phyloP scores from a whole-genome alignment of 352 stramenopile species.

The Phytophthora macrochlamydospora region DNA sequence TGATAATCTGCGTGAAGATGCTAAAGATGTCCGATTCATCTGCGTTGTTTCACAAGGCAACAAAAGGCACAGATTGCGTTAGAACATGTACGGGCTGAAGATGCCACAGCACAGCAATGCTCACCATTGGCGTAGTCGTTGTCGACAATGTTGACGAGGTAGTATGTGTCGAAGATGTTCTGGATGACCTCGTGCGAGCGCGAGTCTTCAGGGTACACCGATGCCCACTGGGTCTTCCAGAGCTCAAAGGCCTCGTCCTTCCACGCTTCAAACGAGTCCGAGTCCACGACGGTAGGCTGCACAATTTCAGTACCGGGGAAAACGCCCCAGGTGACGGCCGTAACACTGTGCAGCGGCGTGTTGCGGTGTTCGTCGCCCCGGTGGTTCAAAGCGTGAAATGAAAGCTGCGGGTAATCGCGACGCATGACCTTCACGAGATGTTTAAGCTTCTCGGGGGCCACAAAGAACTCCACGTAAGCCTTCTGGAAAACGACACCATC shows the following conservation, averaged over 20 bases:
- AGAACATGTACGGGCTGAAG: slow-evolving; percentile 5
- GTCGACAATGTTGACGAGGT: slow-evolving; percentile 98
- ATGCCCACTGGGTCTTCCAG: slow-evolving; percentile 97
- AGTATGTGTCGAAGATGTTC: slow-evolving; percentile 96
- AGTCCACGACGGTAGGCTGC: slow-evolving; percentile 97
- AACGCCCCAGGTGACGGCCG: slow-evolving; percentile 97
- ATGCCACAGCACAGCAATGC: slow-evolving; percentile 2
- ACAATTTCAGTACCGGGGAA: slow-evolving; percentile 95
- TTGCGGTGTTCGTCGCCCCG: slow-evolving; percentile 77
- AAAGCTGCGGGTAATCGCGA: slow-evolving; percentile 73
- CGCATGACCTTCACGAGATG: slow-evolving; percentile 65
- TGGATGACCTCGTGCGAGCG: slow-evolving; percentile 61
- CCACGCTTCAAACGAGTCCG: slow-evolving; percentile 93
- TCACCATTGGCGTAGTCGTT: slow-evolving; percentile 94
- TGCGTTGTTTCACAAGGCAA: slow-evolving; percentile 15
- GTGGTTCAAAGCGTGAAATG: slow-evolving; percentile 79
- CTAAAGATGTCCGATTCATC: slow-evolving; percentile 83
- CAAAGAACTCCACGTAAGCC: slow-evolving; percentile 99
- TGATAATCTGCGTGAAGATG: slow-evolving; percentile 87
- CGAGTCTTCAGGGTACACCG: slow-evolving; percentile 92
- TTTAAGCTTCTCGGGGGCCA: slow-evolving; percentile 79
- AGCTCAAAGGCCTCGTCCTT: slow-evolving; percentile 98
- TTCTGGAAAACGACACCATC: slow-evolving; percentile 98
- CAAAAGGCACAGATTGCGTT: slow-evolving; percentile 13
- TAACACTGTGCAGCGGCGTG: slow-evolving; percentile 85